Evolutionary conservation across 2,329 filamentous ascomycete genomes (phyloP).

Genomic region (Geosmithia morbida): DNA sequence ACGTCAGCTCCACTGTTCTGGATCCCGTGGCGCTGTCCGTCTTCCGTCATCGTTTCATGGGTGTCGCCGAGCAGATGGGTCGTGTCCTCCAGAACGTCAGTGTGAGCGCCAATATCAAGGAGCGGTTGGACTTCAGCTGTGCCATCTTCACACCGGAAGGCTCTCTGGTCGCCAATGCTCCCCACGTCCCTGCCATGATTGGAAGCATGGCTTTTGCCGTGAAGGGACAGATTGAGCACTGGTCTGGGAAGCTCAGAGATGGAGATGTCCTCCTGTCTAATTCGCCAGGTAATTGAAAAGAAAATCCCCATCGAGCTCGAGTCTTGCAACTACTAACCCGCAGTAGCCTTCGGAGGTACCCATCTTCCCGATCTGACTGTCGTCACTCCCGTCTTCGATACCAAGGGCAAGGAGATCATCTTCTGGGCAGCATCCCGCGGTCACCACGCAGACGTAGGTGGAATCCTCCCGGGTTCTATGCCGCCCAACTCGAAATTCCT

Average conservation of each 20-base stretch:
- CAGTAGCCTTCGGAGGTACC: constrained; percentile 18
- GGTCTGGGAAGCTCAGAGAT: constrained; percentile 48
- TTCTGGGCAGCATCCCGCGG: constrained; percentile 17
- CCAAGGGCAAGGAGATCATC: constrained; percentile 13
- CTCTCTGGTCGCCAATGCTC: constrained; percentile 58
- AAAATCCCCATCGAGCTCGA: neutral
- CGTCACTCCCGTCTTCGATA: constrained; percentile 14
- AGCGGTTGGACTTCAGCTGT: constrained; percentile 66
- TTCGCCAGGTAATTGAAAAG: constrained; percentile 24
- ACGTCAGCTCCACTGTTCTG: constrained; percentile 25
- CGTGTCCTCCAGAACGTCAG: constrained; percentile 62
- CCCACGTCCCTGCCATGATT: constrained; percentile 61
- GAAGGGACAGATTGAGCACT: constrained; percentile 50
- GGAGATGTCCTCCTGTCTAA: constrained; percentile 64
- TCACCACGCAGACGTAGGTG: constrained; percentile 23
- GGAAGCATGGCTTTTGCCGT: constrained; percentile 71
- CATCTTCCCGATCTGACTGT: constrained; percentile 13
- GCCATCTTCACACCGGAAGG: constrained; percentile 62
- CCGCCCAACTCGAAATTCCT: constrained; percentile 50
- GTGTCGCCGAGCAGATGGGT: constrained; percentile 71
- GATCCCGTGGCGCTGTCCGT: constrained; percentile 62
- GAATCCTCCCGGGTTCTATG: constrained; percentile 63
- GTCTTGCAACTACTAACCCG: neutral
- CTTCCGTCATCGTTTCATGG: constrained; percentile 70
- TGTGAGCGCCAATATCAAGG: constrained; percentile 65